Conservation (phyloP, 129 eudicot species). For the Apium graveolens region DNA sequence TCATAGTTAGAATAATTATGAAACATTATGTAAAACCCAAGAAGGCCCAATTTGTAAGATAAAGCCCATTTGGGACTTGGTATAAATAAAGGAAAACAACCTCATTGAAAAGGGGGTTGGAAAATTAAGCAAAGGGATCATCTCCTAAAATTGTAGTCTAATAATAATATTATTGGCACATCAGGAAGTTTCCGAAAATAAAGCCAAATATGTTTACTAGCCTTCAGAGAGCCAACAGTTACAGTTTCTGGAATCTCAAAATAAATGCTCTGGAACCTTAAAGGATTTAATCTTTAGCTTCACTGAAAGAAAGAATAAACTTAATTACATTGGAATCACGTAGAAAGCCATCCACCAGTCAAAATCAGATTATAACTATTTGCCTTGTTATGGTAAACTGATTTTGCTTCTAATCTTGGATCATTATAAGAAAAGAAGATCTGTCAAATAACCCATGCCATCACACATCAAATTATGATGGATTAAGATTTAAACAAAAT, state of each 20-base stretch:
- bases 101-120: too few species aligned
- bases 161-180: too few species aligned
- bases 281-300: conserved; percentile 91
- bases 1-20: too few species aligned
- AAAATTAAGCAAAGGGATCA: too few species aligned
- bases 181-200: background rate
- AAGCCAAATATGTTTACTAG: conserved; percentile 8
- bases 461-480: background rate
- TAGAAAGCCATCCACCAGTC: conserved; percentile 4
- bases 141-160: too few species aligned
- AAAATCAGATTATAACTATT: conserved; percentile 31
- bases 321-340: conserved; percentile 21
- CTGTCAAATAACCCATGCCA: background rate
- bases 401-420: conserved; percentile 37
- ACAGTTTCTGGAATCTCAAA: conserved; percentile 87
- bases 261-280: conserved; percentile 75
- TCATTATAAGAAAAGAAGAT: conserved; percentile 8
- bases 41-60: too few species aligned
- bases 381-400: conserved; percentile 37
- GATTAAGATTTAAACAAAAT: background rate
- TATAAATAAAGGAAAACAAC: too few species aligned
- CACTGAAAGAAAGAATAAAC: conserved; percentile 51
- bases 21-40: too few species aligned
- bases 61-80: too few species aligned
- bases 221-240: conserved; percentile 92